A percentile compares a stretch with the other conserved stretches of the same genome.
phyloP scores from a whole-genome alignment of 495 filamentous ascomycete species.

The Aspergillus olivimuriae region DNA sequence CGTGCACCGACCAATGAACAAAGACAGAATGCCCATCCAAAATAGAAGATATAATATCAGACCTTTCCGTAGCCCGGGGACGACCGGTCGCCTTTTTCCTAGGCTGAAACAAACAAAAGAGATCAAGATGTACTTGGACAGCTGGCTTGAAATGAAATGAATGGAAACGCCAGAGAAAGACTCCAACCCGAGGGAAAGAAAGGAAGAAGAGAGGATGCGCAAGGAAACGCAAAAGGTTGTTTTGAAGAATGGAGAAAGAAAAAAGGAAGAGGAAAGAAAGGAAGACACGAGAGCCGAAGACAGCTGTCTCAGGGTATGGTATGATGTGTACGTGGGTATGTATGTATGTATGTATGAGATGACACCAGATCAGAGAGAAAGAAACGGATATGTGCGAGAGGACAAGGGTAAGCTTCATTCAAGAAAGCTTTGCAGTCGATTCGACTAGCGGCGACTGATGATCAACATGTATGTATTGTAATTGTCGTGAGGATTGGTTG shows the following conservation, averaged over 20 bases:
- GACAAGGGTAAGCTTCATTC: too few relatives aligned
- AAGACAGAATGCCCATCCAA: background rate
- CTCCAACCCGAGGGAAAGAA: too few relatives aligned
- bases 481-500: too few relatives aligned
- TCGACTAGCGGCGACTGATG: slow-evolving; percentile 15
- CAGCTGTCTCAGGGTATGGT: background rate
- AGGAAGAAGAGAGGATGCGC: too few relatives aligned
- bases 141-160: too few relatives aligned
- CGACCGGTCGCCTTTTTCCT: background rate
- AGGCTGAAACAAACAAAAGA: background rate
- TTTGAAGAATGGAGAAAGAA: background rate
- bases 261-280: background rate
- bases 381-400: background rate
- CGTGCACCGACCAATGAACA: too few relatives aligned
- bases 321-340: background rate
- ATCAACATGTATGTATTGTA: background rate
- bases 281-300: background rate
- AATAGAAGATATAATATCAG: background rate
- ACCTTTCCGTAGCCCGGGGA: background rate
- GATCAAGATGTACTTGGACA: too few relatives aligned
- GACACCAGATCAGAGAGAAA: too few relatives aligned
- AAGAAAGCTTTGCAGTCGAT: too few relatives aligned
- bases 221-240: too few relatives aligned
- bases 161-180: too few relatives aligned
- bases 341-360: too few relatives aligned